phyloP scores from a whole-genome alignment of 345 rosid species.

The Bruguiera gymnorhiza region DNA sequence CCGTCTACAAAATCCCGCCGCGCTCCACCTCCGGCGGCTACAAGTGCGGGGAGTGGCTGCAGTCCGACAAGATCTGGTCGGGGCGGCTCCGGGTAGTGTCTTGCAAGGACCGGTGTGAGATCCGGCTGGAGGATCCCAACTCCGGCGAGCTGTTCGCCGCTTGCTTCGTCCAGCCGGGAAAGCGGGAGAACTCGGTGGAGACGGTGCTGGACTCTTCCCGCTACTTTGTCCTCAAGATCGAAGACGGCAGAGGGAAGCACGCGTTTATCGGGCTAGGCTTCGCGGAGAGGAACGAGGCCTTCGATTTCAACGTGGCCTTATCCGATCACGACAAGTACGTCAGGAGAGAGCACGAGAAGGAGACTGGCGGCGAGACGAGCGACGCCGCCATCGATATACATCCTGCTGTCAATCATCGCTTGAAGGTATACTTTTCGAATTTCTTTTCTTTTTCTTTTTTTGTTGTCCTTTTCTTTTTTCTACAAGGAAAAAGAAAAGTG shows the following conservation, averaged over 20 bases:
- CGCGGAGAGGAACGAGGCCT: slow-evolving; percentile 86
- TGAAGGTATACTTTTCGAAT: slow-evolving; percentile 53
- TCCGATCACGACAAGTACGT: slow-evolving; percentile 95
- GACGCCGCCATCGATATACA: slow-evolving; percentile 77
- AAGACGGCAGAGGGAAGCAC: slow-evolving; percentile 85
- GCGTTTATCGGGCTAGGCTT: slow-evolving; percentile 93
- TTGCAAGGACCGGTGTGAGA: slow-evolving; percentile 92
- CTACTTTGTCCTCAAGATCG: slow-evolving; percentile 88
- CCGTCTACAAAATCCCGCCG: slow-evolving; percentile 90
- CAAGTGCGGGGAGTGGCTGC: slow-evolving; percentile 99
- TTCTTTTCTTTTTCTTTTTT: neutral
- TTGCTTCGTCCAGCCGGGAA: slow-evolving; percentile 72
- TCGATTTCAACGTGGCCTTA: slow-evolving; percentile 95
- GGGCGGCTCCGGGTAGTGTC: slow-evolving; percentile 94
- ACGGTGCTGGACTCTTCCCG: slow-evolving; percentile 95
- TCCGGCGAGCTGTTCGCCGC: slow-evolving; percentile 90
- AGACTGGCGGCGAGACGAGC: slow-evolving; percentile 41
- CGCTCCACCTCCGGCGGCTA: slow-evolving; percentile 90
- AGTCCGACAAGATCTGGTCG: slow-evolving; percentile 97
- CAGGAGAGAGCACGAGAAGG: slow-evolving; percentile 76
- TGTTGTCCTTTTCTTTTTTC: neutral
- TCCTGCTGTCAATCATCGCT: slow-evolving; percentile 89
- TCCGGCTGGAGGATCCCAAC: slow-evolving; percentile 88
- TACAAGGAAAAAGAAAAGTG: neutral
- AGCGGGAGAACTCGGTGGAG: slow-evolving; percentile 82